Base-by-base conservation (phyloP, 2,329 filamentous ascomycete genomes). In the Berkeleyomyces rouxiae region DNA sequence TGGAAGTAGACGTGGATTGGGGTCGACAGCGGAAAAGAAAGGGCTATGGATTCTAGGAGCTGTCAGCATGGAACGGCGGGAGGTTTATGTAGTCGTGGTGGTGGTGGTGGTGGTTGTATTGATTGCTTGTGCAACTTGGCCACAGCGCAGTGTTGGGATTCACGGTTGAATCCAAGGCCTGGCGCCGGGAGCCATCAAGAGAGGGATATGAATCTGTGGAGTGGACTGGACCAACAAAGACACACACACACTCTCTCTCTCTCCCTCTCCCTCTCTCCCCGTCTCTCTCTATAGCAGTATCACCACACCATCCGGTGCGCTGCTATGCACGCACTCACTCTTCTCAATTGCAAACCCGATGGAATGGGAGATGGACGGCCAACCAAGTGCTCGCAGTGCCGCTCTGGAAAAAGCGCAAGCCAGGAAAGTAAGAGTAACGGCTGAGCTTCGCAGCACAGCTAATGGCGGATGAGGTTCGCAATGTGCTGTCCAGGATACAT, bases 71-170 rank as follows among this genome's bases (percentile, higher is more conserved):
- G 36, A 51, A 36, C 10, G 31, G 11, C 31, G 36, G 43, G 23
- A 13, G 40, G 43, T n/a, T 11, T 61, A 31, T 40, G 61, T 51
- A 23, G 60, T 36, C 53, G 33, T 53, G 23, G 16, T 37, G 31
- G n/a, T 47, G 51, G 33, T 53, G 23, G 16, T 37, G 31, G n/a
- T 47, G 51, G n/a, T 46, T 46, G 43, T 46, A 44, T 37, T 13
- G 49, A 36, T 42, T 33, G 51, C 53, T 61, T 64, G 59, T 61
- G 63, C 63, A 64, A 64, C 31, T 64, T 64, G 63, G 63, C 63
- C 63, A 64, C 62, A 60, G 10, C 43, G 33, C 62, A 60, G 10
- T 51, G 33, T 33, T 47, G 49, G 42, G 61, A 31, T 55, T 61
- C 3, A 11, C 7, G n/a, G 11, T 42, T 11, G 33, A 13, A 7